Evolutionary conservation across 2,329 filamentous ascomycete genomes (phyloP).

Genomic region (Cladophialophora yegresii): DNA sequence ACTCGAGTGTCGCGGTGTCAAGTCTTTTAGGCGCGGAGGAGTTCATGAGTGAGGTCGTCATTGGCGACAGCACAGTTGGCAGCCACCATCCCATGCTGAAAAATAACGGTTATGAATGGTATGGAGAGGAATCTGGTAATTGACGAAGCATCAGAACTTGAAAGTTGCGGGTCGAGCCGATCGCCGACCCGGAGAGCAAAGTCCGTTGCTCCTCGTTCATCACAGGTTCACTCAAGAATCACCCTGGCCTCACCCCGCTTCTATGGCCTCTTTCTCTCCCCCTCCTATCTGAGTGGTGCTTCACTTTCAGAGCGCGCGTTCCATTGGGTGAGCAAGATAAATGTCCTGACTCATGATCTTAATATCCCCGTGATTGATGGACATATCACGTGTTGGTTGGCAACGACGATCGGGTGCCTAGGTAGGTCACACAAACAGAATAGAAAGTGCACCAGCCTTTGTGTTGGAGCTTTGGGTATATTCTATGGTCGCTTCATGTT

Average conservation of each 20-base stretch:
- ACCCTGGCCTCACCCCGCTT: not conserved
- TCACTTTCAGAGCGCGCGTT: constrained; percentile 24
- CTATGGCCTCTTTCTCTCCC: not conserved
- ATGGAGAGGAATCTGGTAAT: not conserved
- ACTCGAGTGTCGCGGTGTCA: constrained; percentile 11
- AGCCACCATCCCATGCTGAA: not conserved
- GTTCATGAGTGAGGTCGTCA: constrained; percentile 2
- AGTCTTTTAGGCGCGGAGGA: constrained; percentile 4
- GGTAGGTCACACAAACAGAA: not conserved
- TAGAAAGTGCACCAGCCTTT: not conserved
- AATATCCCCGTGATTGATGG: not conserved
- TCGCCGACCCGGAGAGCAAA: constrained; percentile 7
- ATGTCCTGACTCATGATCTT: not conserved
- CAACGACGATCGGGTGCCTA: not conserved
- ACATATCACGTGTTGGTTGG: not conserved
- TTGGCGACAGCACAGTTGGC: not conserved
- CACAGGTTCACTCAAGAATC: not conserved
- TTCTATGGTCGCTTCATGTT: not conserved
- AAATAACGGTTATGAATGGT: constrained; percentile 6
- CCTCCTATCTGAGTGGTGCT: constrained; percentile 18
- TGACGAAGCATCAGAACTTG: not conserved
- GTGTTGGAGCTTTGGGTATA: not conserved
- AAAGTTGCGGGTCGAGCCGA: constrained; percentile 21
- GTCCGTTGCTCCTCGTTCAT: not conserved
- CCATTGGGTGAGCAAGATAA: not conserved